Evolutionary conservation across 371 early-diverging fungal species (phyloP).

Genomic region (Dipsacomyces acuminosporus): DNA sequence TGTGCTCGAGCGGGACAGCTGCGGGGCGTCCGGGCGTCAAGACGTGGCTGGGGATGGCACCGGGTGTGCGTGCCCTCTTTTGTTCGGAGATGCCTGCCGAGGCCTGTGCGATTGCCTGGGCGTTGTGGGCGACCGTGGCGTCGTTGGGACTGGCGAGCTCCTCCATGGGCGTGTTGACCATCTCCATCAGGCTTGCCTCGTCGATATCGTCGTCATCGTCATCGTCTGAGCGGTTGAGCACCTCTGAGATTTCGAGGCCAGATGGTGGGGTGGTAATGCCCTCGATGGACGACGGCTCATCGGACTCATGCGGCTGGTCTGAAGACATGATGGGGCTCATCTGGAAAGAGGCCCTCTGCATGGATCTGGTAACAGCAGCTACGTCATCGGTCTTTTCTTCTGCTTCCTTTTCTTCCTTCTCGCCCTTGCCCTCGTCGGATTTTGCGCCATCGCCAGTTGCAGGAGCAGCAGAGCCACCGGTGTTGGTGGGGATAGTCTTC

Average conservation of each 20-base stretch:
- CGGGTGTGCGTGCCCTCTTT: constrained; percentile 29
- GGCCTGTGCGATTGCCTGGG: constrained; percentile 28
- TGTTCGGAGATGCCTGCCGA: constrained; percentile 37
- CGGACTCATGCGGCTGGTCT: constrained; percentile 50
- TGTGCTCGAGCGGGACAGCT: constrained; percentile 5
- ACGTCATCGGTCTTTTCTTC: constrained; percentile 6
- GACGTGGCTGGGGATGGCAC: background rate
- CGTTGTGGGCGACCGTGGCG: constrained; percentile 16
- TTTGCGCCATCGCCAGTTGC: background rate
- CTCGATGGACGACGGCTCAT: constrained; percentile 47
- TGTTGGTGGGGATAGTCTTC: constrained; percentile 26
- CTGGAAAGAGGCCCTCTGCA: constrained; percentile 42
- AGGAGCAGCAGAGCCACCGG: too few species aligned
- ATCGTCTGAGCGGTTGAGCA: constrained; percentile 45
- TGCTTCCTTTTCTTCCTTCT: constrained; percentile 4
- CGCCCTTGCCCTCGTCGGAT: too few species aligned
- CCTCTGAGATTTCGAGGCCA: constrained; percentile 37
- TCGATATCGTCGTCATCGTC: constrained; percentile 53
- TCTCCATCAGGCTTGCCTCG: constrained; percentile 38
- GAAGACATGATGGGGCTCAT: constrained; percentile 35
- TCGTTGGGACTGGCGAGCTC: constrained; percentile 7
- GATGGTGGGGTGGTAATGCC: constrained; percentile 22
- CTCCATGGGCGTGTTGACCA: constrained; percentile 36
- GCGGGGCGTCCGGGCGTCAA: constrained; percentile 14
- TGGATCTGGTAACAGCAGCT: constrained; percentile 6